These are phyloP conservation scores for Cunninghamia lanceolata DNA, from an alignment of 75 land plant genomes.

Conservation along the genomic window DNA sequence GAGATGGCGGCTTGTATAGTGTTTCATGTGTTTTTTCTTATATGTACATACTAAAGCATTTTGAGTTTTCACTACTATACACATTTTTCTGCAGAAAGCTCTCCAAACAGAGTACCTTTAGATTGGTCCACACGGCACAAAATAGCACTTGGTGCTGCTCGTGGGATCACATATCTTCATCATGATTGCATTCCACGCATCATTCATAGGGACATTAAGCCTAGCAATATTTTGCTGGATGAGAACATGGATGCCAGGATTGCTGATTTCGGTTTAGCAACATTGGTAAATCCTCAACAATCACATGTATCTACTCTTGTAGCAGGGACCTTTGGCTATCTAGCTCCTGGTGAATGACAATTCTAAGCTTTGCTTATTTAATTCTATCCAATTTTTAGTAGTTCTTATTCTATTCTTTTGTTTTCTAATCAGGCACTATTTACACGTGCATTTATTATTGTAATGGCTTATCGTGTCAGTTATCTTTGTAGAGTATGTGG, in stretches of 20 bases:
- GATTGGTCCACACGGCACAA: conserved; percentile 73
- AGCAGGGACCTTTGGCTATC: conserved; percentile 89
- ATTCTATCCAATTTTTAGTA: neutral
- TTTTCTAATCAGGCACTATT: neutral
- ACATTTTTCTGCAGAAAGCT: conserved; percentile 28
- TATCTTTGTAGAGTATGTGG: conserved; percentile 64
- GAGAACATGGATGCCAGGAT: conserved; percentile 77
- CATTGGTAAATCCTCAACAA: conserved; percentile 64
- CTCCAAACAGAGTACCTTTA: conserved; percentile 22
- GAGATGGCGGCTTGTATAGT: neutral
- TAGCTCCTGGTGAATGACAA: conserved; percentile 67
- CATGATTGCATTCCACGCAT: conserved; percentile 86
- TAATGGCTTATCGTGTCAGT: neutral
- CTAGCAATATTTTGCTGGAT: conserved; percentile 84
- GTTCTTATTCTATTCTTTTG: neutral
- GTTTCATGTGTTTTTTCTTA: neutral
- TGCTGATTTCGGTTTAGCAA: conserved; percentile 86
- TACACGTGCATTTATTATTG: neutral
- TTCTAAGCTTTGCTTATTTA: neutral
- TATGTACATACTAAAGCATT: neutral
- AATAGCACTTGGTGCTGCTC: conserved; percentile 78
- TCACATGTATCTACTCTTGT: conserved; percentile 86
- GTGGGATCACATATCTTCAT: conserved; percentile 84
- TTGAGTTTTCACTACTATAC: neutral
- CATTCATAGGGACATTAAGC: conserved; percentile 82